Conservation (phyloP, 2,329 filamentous ascomycete genomes). For the Dryadomyces quercus-mongolicae region DNA sequence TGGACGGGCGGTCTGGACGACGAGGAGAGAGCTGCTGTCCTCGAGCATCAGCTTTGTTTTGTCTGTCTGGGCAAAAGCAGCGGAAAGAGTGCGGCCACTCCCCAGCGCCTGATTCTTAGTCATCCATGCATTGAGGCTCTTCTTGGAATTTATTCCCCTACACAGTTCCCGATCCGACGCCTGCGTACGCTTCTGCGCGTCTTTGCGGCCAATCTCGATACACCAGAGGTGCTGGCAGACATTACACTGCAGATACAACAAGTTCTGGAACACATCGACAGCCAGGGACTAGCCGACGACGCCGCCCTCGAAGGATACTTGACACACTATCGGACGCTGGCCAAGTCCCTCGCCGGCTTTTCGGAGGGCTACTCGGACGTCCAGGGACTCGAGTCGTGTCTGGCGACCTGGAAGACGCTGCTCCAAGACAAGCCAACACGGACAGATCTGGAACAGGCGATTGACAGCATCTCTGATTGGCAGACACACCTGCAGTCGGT, state of each 20-base stretch:
- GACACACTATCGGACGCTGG: slow-evolving; percentile 34
- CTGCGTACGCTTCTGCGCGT: slow-evolving; percentile 39
- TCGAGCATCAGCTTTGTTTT: slow-evolving; percentile 48
- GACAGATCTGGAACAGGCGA: slow-evolving; percentile 26
- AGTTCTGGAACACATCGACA: slow-evolving; percentile 22
- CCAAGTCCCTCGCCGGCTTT: slow-evolving; percentile 31
- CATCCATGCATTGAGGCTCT: slow-evolving; percentile 34
- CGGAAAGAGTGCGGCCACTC: slow-evolving; percentile 5
- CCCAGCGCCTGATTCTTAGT: slow-evolving; percentile 25
- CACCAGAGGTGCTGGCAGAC: slow-evolving; percentile 24
- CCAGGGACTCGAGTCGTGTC: slow-evolving; percentile 19
- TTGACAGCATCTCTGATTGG: slow-evolving; percentile 38
- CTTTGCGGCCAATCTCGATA: slow-evolving; percentile 34
- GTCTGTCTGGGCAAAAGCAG: slow-evolving; percentile 25
- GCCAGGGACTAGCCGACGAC: slow-evolving; percentile 31
- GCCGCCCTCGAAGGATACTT: slow-evolving; percentile 29
- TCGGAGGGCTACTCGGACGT: slow-evolving; percentile 24
- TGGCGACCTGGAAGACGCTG: slow-evolving; percentile 33
- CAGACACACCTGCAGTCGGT: slow-evolving; percentile 37
- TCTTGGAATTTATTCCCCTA: slow-evolving; percentile 35
- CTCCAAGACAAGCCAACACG: slow-evolving; percentile 25
- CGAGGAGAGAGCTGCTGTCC: slow-evolving; percentile 39
- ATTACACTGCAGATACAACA: slow-evolving; percentile 28
- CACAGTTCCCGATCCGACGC: slow-evolving; percentile 39
- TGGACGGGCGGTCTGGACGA: slow-evolving; percentile 42